These are phyloP conservation scores for Aegle marmelos DNA, from an alignment of 345 rosid genomes.

Conservation along the genomic window DNA sequence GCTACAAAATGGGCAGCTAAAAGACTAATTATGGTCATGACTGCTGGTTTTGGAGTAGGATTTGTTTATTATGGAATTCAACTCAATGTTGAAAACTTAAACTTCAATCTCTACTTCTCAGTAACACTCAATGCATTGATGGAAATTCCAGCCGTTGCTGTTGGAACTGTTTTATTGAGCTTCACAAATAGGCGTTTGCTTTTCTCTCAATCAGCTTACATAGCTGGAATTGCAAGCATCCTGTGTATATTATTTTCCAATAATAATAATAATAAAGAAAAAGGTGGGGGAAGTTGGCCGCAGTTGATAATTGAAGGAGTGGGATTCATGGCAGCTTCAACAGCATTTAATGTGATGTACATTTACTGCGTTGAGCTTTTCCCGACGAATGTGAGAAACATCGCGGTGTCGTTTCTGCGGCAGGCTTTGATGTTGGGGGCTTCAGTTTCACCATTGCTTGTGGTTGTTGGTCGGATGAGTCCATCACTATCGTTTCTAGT, in stretches of 20 bases:
- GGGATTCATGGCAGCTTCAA: conserved; percentile 71
- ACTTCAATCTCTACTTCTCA: conserved; percentile 52
- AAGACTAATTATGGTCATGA: conserved; percentile 49
- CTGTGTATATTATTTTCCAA: conserved; percentile 54
- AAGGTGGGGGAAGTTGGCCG: conserved; percentile 42
- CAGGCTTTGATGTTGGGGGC: conserved; percentile 77
- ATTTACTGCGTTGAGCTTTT: conserved; percentile 69
- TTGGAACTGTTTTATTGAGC: conserved; percentile 45
- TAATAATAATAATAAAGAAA: neutral
- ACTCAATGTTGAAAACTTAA: conserved; percentile 66
- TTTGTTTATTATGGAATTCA: conserved; percentile 76
- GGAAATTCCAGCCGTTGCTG: conserved; percentile 75
- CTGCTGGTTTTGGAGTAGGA: conserved; percentile 61
- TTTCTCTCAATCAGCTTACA: conserved; percentile 42
- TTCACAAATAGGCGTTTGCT: conserved; percentile 52
- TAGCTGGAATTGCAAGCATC: conserved; percentile 48
- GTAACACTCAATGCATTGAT: conserved; percentile 60
- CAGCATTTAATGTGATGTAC: conserved; percentile 53
- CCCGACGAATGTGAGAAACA: conserved; percentile 70
- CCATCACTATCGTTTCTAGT: conserved; percentile 52
- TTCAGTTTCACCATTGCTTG: conserved; percentile 61
- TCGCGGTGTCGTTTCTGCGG: conserved; percentile 53
- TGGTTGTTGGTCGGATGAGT: conserved; percentile 50
- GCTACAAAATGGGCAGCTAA: conserved; percentile 59
- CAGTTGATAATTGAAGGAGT: conserved; percentile 48